phyloP scores from a whole-genome alignment of 345 rosid species.

The Raphanus sativus region DNA sequence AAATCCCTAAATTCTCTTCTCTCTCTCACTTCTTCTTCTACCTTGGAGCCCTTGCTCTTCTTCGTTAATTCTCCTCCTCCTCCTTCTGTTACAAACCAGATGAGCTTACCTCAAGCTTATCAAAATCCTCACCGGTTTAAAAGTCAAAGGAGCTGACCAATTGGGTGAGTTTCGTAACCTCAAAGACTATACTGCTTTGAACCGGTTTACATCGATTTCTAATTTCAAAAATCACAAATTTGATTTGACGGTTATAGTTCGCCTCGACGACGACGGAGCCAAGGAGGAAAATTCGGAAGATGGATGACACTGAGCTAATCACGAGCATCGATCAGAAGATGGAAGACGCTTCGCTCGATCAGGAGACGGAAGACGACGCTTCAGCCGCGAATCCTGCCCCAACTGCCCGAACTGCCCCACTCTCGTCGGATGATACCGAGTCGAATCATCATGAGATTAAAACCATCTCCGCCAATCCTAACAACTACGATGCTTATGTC shows the following conservation, averaged over 20 bases:
- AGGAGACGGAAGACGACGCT: not conserved
- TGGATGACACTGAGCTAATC: slow-evolving; percentile 22
- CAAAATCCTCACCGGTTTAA: not conserved
- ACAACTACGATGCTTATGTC: slow-evolving; percentile 70
- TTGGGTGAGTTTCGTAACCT: not conserved
- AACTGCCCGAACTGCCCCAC: not conserved
- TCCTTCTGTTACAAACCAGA: not conserved
- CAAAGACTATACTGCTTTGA: not conserved
- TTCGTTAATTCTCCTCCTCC: not conserved
- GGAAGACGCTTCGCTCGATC: slow-evolving; percentile 18
- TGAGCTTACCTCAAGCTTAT: not conserved
- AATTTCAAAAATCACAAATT: not conserved
- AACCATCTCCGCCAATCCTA: slow-evolving; percentile 56
- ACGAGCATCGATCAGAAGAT: slow-evolving; percentile 11
- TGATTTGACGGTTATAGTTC: not conserved
- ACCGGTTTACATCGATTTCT: not conserved
- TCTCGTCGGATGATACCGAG: slow-evolving; percentile 57
- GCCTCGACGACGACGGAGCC: not conserved
- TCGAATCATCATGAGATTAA: slow-evolving; percentile 49
- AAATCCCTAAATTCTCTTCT: not conserved
- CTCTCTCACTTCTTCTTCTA: not conserved
- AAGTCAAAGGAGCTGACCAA: not conserved
- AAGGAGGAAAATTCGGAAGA: not conserved
- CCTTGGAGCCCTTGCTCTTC: not conserved
- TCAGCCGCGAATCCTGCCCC: not conserved